Conservation (phyloP, 441 rosid species). For the Manihot esculenta region DNA sequence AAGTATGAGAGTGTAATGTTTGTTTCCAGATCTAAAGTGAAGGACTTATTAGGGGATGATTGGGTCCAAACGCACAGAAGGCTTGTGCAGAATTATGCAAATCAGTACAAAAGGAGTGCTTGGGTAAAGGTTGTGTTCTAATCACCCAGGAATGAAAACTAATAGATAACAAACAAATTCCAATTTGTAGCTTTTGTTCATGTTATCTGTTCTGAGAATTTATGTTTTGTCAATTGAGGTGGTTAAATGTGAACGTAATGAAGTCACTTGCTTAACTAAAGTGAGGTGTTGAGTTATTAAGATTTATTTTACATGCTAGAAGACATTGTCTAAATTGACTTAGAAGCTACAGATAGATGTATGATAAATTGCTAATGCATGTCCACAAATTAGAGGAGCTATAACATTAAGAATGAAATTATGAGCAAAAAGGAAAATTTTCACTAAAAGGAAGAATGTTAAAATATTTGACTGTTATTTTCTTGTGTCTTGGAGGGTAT, state of each 20-base stretch:
- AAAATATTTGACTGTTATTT: not conserved
- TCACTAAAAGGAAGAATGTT: not conserved
- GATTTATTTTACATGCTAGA: not conserved
- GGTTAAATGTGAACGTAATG: not conserved
- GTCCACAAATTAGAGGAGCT: not conserved
- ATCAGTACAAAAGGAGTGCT: constrained; percentile 88
- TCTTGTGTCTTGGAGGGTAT: not conserved
- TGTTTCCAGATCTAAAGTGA: constrained; percentile 85
- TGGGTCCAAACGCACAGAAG: constrained; percentile 99
- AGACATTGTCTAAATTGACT: not conserved
- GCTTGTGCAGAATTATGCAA: constrained; percentile 96
- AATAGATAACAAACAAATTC: not conserved
- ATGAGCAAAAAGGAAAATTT: not conserved
- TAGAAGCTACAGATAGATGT: not conserved
- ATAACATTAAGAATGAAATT: not conserved
- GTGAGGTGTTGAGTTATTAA: not conserved
- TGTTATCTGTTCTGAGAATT: not conserved
- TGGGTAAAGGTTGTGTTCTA: constrained; percentile 70
- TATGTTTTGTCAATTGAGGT: not conserved
- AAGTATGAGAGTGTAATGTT: not conserved
- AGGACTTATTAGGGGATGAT: constrained; percentile 96
- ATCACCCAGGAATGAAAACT: not conserved
- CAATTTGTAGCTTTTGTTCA: constrained; percentile 1
- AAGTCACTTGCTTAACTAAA: not conserved
- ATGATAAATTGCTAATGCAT: constrained; percentile 7